Evolutionary conservation across 306 rosid species (phyloP), one percentile per base, ranked within the genome.

Genomic region (Trichosanthes cucumerina): DNA sequence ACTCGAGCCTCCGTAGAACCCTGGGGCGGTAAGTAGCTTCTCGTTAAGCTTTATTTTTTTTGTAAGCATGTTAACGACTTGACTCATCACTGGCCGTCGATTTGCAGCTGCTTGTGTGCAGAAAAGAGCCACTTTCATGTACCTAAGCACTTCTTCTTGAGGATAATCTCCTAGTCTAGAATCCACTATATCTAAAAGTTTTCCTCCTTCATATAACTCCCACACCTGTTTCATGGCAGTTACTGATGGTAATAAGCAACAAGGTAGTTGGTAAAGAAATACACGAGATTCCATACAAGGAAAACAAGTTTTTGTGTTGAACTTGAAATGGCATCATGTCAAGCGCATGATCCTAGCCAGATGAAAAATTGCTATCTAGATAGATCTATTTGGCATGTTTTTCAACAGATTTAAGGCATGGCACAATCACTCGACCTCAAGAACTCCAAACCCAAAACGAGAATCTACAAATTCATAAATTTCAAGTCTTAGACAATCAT

Each of bases 121-220:
- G 84, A 96, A 90, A 69, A 96, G 86, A 11, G 99, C 97, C 58
- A 92, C 93, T 89, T 96, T 96, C 84, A 91, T 90, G 89, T 88
- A 92, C 79, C 90, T 86, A 23, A 86, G 78, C 26, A 90, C 84
- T 81, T 92, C 94, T 79, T 91, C 85, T 81, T 87, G 85, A 0
- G 97, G 91, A 79, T 64, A 96, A 6, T 87, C 91, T 54, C 58
- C 85, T 81, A 96, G 74, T 8, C 89, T 88, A 0, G 87, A 78
- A 85, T 96, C 99, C 26, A 91, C 93, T 19, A 93, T 79, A 79
- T 90, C 99, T 83, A 92, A 80, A 64, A 88, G 86, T 80, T 62
- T 86, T 31, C 85, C 90, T 80, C 91, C 93, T 85, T 88, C 91
- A 63, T 96, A 84, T 44, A 92, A 97, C 75, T 92, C 81, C 99